phyloP scores from a whole-genome alignment of 345 rosid species.

The Arabidopsis suecica region DNA sequence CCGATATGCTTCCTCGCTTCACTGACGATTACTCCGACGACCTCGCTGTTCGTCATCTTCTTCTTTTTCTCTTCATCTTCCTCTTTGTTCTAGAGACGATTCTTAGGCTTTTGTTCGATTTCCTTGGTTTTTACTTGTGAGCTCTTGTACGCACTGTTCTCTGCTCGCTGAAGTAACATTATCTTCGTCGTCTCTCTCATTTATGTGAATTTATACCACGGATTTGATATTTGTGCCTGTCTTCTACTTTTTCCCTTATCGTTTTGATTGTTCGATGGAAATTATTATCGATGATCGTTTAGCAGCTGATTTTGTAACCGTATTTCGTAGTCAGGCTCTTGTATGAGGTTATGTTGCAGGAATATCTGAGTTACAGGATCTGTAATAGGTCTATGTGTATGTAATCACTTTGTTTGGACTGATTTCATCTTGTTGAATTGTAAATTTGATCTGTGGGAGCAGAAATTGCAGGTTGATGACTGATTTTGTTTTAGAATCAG shows the following conservation, averaged over 20 bases:
- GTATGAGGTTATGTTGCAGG: not conserved
- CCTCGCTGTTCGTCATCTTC: conserved; percentile 39
- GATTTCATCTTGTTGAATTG: conserved; percentile 1
- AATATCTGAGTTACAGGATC: not conserved
- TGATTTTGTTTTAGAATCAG: conserved; percentile 7
- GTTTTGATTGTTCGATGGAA: not conserved
- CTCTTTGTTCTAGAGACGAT: not conserved
- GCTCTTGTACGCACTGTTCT: not conserved
- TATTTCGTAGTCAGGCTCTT: not conserved
- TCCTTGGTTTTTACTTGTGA: conserved; percentile 10
- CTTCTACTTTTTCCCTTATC: no score
- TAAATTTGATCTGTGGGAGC: not conserved
- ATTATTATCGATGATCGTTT: not conserved
- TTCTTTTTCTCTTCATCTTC: not conserved
- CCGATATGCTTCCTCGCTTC: conserved; percentile 45
- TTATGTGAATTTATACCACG: not conserved
- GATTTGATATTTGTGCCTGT: conserved; percentile 11
- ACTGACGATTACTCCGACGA: conserved; percentile 37
- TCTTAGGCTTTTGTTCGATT: conserved; percentile 19
- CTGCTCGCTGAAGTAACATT: not conserved
- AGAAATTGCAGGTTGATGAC: not conserved
- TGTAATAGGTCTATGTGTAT: conserved; percentile 11
- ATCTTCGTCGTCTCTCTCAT: conserved; percentile 10
- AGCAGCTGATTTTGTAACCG: not conserved
- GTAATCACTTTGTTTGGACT: conserved; percentile 17